Evolutionary conservation across 345 rosid genomes (phyloP).

Genomic region (Rhodamnia rubescens): DNA sequence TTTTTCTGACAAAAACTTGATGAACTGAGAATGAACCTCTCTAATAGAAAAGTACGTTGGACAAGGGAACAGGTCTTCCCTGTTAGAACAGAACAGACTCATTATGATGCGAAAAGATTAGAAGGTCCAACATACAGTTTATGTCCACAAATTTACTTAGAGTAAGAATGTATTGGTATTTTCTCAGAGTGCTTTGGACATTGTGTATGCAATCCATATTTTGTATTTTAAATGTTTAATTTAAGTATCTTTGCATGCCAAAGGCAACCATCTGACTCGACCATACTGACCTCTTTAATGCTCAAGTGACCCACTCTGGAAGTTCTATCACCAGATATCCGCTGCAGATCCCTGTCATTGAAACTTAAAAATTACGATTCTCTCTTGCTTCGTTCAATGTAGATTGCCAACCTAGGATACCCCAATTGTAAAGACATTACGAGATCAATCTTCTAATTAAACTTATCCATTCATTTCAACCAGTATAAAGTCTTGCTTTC

Average conservation of each 20-base stretch:
- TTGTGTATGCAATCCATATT: not conserved
- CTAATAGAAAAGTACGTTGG: not conserved
- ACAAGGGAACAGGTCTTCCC: not conserved
- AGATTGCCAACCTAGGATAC: not conserved
- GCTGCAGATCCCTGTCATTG: constrained; percentile 95
- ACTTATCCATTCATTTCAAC: not conserved
- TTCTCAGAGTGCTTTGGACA: not conserved
- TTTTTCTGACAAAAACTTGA: not conserved
- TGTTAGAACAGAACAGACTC: not conserved
- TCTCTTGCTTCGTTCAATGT: not conserved
- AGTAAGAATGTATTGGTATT: not conserved
- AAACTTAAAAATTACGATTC: constrained; percentile 10
- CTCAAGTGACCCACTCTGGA: constrained; percentile 63
- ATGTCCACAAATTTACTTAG: not conserved
- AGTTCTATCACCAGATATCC: constrained; percentile 57
- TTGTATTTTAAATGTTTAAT: not conserved
- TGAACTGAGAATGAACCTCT: not conserved
- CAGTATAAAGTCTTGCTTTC: not conserved
- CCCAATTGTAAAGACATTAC: not conserved
- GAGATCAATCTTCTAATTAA: not conserved
- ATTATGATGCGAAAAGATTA: not conserved
- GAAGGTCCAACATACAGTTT: not conserved
- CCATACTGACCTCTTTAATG: constrained; percentile 55
- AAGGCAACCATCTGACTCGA: not conserved
- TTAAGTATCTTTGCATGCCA: not conserved